Evolutionary conservation across 257 asterid genomes (phyloP), one percentile per base, ranked within the genome.

Genomic region (Ocimum tenuiflorum): DNA sequence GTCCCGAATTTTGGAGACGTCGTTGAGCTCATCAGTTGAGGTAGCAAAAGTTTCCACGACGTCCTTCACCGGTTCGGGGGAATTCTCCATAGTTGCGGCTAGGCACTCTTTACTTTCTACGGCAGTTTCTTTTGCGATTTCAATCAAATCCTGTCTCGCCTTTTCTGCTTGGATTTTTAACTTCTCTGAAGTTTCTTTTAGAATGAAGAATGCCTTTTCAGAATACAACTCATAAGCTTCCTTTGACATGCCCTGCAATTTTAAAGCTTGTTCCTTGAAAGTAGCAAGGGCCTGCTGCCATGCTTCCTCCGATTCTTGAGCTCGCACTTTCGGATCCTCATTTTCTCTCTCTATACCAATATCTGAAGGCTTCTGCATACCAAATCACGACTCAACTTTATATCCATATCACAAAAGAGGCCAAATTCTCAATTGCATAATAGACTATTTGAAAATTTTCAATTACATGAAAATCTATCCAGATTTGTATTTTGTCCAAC

Each of bases 21-120:
- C 94, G 3, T 71, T 78, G 35, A 84, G 60, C 72, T 83, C 91
- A 69, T 86, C 87, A 31, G 73, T 27, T 38, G 98, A 82, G 55
- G 88, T 70, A 67, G 86, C 67, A 73, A 88, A 91, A 24, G 96
- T 85, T 73, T 85, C 90, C 23, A 91, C 88, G 59, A 91, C 83
- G 72, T 85, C 98, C 83, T 83, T 91, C 64, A 91, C 80, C 1
- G 81, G 82, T 76, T 88, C 96, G 4, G 95, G 96, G 68, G 85
- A 77, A 56, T 85, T 91, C 66, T 86, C 91, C 17, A 91, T 82
- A 66, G 94, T 96, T 13, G 67, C 60, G 33, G 85, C 71, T 60
- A 80, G 71, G 68, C 88, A 88, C 46, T 70, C 91, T 78, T 80
- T 83, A 65, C 96, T 79, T 73, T 85, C 97, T 69, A 79, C 87